Evolutionary conservation across 2,329 filamentous ascomycete genomes (phyloP).

Genomic region (Knoxdaviesia capensis): DNA sequence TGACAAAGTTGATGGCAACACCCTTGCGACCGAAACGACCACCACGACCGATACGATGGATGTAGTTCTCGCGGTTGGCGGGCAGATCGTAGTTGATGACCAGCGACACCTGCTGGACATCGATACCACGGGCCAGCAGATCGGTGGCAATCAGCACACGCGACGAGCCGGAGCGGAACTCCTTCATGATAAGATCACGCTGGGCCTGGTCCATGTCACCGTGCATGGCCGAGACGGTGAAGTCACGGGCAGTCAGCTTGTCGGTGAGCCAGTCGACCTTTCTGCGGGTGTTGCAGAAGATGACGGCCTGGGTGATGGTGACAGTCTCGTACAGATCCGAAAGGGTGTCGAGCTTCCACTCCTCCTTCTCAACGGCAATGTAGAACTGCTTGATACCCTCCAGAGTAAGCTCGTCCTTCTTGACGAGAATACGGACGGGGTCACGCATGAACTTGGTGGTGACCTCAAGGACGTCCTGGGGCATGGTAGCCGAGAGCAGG

Average conservation of each 20-base stretch:
- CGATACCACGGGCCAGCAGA: conserved; percentile 94
- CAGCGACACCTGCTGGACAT: conserved; percentile 92
- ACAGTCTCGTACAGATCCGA: conserved; percentile 98
- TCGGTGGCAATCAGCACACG: conserved; percentile 94
- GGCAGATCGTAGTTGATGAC: conserved; percentile 99
- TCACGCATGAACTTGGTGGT: conserved; percentile 99
- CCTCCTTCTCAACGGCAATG: conserved; percentile 97
- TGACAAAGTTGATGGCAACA: conserved; percentile 99
- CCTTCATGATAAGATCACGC: conserved; percentile 97
- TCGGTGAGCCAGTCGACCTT: conserved; percentile 99
- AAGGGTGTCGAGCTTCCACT: conserved; percentile 98
- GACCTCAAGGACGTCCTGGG: conserved; percentile 96
- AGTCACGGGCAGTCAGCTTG: conserved; percentile 98
- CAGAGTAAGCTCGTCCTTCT: conserved; percentile 94
- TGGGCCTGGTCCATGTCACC: conserved; percentile 98
- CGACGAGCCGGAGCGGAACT: conserved; percentile 92
- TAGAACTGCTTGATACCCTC: conserved; percentile 98
- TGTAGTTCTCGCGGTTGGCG: conserved; percentile 98
- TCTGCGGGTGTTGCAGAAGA: conserved; percentile 96
- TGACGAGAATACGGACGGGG: conserved; percentile 86
- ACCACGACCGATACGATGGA: conserved; percentile 91
- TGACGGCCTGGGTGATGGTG: conserved; percentile 96
- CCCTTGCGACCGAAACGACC: conserved; percentile 94
- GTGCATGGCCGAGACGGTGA: conserved; percentile 97
- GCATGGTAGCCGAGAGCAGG: conserved; percentile 86